Base-by-base conservation (phyloP, 192 early-diverging fungal genomes). In the Chytriomyces sp. region DNA sequence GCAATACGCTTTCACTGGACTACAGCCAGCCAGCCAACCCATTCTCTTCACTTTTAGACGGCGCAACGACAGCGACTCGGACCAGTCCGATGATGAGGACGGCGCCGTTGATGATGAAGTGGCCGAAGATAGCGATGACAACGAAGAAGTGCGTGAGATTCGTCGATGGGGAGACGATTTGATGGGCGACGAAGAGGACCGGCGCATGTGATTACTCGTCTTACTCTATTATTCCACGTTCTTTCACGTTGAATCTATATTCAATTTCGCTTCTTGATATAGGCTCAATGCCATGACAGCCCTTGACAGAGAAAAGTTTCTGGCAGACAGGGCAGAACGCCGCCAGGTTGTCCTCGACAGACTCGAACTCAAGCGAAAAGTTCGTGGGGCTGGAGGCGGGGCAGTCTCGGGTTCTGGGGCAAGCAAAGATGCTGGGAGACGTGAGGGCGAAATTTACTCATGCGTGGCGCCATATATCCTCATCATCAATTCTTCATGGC, bases 251-350 rank as follows among this genome's bases (percentile, higher is more conserved):
- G 28, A 35, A 0, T 35, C 28, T 35, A 35, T 63, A 20, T 20
- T 63, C 10, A 20, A 63, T 35, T 63, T 6, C 9, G 24, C 35
- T 24, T 3, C 3, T 24, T 20, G 1, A 3, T 5, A 53, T n/a
- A 67, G 83, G 72, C 84, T 94, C 26, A 80, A 85, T 26, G 85
- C 90, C 24, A 80, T 93, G 69, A 81, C 85, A 9, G 93, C 92
- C 79, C 84, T 94, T 18, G 92, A 93, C 61, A 86, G 93, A 65
- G 93, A 94, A 77, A 85, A 84, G 44, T 93, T 93, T 82, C 83
- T 94, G 47, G 82, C 88, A 8, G 93, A 94, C 61, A 89, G 93
- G 43, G 87, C 90, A 26, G 92, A 94, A 66, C 85, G 50, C 7
- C 46, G 69, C 7, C 69, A 71, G 35, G 69, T 57, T 20, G 45